Conservation (phyloP, 768 basidiomycete genomes). For the Mycena vulgaris region DNA sequence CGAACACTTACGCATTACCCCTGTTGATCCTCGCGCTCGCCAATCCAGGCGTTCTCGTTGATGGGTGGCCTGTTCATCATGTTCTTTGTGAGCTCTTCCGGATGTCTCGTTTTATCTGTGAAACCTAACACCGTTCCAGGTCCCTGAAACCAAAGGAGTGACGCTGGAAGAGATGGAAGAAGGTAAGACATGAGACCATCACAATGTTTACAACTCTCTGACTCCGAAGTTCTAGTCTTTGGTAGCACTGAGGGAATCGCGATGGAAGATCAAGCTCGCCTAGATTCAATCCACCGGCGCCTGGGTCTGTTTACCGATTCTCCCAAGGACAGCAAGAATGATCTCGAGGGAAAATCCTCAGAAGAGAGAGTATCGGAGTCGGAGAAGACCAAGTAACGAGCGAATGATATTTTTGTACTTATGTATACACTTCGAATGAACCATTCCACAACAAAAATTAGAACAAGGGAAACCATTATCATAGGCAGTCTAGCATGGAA, state of each 20-base stretch:
- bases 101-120: background rate
- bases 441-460: background rate
- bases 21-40: conserved; percentile 11
- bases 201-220: background rate
- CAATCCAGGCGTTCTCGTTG: conserved; percentile 72
- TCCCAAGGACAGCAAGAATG: conserved; percentile 35
- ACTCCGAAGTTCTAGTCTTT: conserved; percentile 60
- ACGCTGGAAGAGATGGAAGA: conserved; percentile 86
- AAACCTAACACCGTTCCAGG: conserved; percentile 49
- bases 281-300: conserved; percentile 68
- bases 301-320: conserved; percentile 67
- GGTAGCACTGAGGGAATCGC: conserved; percentile 69
- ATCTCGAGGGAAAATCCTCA: conserved; percentile 28
- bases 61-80: conserved; percentile 77
- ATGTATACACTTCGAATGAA: conserved; percentile 1
- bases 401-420: background rate
- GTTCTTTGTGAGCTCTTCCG: conserved; percentile 64
- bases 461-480: too few relatives aligned
- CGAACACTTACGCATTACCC: background rate
- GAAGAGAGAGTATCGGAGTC: conserved; percentile 34
- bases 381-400: conserved; percentile 27
- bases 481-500: too few relatives aligned
- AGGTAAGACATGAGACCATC: background rate
- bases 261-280: conserved; percentile 66
- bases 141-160: conserved; percentile 81